Conservation (phyloP, 768 basidiomycete genomes). For the Leccinum ochraceum region DNA sequence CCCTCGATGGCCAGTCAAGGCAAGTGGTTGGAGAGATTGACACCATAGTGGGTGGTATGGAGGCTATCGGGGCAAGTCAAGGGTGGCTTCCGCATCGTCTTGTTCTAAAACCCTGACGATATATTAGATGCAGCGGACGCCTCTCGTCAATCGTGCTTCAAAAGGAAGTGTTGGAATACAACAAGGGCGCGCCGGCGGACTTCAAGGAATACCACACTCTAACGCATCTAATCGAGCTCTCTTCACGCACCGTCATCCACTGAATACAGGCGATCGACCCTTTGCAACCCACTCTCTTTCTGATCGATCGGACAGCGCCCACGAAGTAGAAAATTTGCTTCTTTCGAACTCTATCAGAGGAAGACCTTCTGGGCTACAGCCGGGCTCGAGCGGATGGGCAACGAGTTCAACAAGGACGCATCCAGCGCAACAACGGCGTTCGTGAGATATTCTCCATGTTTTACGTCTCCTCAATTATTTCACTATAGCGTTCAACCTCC, state of each 20-base stretch:
- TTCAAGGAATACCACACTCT: conserved; percentile 30
- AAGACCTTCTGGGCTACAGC: conserved; percentile 20
- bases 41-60: conserved; percentile 63
- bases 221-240: conserved; percentile 21
- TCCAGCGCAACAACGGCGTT: conserved; percentile 29
- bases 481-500: conserved; percentile 45
- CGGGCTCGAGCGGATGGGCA: conserved; percentile 40
- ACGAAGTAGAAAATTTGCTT: conserved; percentile 73
- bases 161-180: conserved; percentile 35
- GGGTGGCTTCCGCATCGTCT: background rate
- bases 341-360: conserved; percentile 31
- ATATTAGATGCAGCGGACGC: conserved; percentile 67
- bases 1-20: conserved; percentile 22
- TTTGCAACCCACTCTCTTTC: conserved; percentile 49
- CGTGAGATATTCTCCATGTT: conserved; percentile 7
- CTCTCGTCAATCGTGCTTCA: conserved; percentile 52
- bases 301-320: conserved; percentile 64
- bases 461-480: background rate
- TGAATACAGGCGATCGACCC: conserved; percentile 39
- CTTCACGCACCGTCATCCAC: conserved; percentile 45
- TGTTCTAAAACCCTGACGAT: conserved; percentile 7
- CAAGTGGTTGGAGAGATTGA: conserved; percentile 36
- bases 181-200: conserved; percentile 35
- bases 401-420: conserved; percentile 26
- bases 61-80: conserved; percentile 54